Evolutionary conservation across 371 early-diverging fungal species (phyloP), one percentile per base, ranked within the genome.

Genomic region (Rhizopus sp.): DNA sequence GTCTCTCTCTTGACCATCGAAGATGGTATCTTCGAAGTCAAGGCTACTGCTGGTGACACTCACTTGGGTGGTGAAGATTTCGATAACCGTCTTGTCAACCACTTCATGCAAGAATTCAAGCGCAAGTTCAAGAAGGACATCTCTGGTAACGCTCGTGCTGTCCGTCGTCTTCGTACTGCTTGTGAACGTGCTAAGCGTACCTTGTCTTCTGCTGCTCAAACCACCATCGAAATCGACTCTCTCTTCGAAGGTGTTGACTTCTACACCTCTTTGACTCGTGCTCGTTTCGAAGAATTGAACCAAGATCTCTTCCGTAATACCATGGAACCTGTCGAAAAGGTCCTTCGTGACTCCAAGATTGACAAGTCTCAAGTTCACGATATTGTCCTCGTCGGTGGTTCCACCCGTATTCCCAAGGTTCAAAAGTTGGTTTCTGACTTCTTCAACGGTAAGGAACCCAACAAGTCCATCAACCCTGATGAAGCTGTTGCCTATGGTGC

Each of bases 321-420:
- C 64, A 75, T 95, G 64, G 93, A 92, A 31, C 95, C 88, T 62
- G 92, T 91, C 58, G 87, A 88, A 42, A 79, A 86, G 58, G 92
- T 91, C 44, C 91, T 94, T 66, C 88, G 89, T 77, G 95, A 96
- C 83, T 85, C 95, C 74, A 88, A 95, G 91, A 86, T 94, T 66
- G 94, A 92, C 73, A 99, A 98, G 88, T 66, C 80, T 63, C 63
- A 80, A 51, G 93, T 99, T 62, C 81, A 96, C 73, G 97, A 98
- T 73, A 95, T 99, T 69, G 96, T 99, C 66, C 84, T 99, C 35
- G 99, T 99, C 68, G 99, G 99, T 80, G 99, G 99, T 70, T 97
- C 98, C 68, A 98, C 99, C 62, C 98, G 99, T 90, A 99, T 99
- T 80, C 99, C 99, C 82, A 98, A 95, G 90, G 93, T 99, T 68